Conservation (phyloP, 495 filamentous ascomycete genomes). For the Pyrenula massariospora region DNA sequence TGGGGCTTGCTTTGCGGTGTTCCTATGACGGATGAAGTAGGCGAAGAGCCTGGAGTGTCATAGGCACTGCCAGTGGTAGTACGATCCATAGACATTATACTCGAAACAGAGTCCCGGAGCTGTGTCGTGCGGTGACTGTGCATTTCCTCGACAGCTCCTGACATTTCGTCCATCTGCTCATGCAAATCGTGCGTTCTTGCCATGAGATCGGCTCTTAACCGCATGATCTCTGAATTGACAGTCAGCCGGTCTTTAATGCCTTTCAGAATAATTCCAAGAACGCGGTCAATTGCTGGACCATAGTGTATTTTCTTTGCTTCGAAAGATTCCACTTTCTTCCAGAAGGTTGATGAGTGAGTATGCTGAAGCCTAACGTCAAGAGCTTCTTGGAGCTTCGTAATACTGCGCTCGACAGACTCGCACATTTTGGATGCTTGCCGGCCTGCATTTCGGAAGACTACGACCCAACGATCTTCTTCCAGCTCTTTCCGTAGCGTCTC, state of each 20-base stretch:
- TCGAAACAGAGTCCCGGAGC: constrained; percentile 87
- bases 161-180: constrained; percentile 63
- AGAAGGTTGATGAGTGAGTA: constrained; percentile 50
- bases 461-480: constrained; percentile 88
- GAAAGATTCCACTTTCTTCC: constrained; percentile 81
- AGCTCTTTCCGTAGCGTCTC: constrained; percentile 78
- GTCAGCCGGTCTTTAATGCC: constrained; percentile 84
- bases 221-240: constrained; percentile 86
- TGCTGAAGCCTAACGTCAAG: constrained; percentile 61
- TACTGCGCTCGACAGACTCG: constrained; percentile 78
- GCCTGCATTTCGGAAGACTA: constrained; percentile 89
- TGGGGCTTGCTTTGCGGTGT: constrained; percentile 23
- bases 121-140: constrained; percentile 54
- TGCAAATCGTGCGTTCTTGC: constrained; percentile 66
- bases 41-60: constrained; percentile 79
- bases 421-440: constrained; percentile 89
- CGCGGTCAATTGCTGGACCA: constrained; percentile 83
- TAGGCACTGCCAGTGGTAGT: constrained; percentile 60
- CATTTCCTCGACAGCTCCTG: constrained; percentile 61
- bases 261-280: constrained; percentile 82
- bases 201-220: constrained; percentile 71
- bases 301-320: constrained; percentile 94
- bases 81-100: constrained; percentile 75
- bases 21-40: constrained; percentile 79
- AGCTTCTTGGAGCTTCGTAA: constrained; percentile 68